These are phyloP conservation scores for Dendrothele bispora DNA, from an alignment of 768 basidiomycete species.

Conservation along the genomic window DNA sequence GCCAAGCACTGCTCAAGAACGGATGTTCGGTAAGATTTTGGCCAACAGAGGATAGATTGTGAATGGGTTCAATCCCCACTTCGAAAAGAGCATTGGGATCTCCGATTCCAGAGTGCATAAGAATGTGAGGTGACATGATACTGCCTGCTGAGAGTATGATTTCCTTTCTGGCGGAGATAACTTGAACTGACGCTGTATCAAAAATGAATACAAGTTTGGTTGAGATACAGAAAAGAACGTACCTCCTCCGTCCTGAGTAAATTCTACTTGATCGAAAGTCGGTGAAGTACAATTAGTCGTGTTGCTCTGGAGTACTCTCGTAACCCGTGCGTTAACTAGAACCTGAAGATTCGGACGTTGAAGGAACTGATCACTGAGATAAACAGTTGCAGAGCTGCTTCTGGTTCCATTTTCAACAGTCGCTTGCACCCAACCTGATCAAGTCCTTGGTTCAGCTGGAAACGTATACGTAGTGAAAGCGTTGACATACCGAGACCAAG, in stretches of 20 bases:
- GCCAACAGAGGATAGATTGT: constrained; percentile 35
- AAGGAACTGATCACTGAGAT: constrained; percentile 19
- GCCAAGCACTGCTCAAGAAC: constrained; percentile 16
- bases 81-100: constrained; percentile 15
- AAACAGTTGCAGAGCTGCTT: constrained; percentile 26
- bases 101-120: constrained; percentile 23
- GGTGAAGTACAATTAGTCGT: not conserved
- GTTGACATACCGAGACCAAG: constrained; percentile 27
- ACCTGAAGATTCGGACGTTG: constrained; percentile 20
- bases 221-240: not conserved
- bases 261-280: constrained; percentile 6
- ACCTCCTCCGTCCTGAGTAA: constrained; percentile 4
- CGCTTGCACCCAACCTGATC: constrained; percentile 23
- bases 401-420: constrained; percentile 20
- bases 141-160: constrained; percentile 26
- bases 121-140: constrained; percentile 24
- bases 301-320: constrained; percentile 3
- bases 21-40: constrained; percentile 34
- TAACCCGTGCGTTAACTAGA: constrained; percentile 9
- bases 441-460: not conserved
- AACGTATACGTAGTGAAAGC: not conserved
- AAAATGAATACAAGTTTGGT: not conserved
- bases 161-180: constrained; percentile 17
- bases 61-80: constrained; percentile 23
- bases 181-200: not conserved